phyloP scores from a whole-genome alignment of 1,139 yeast genomes.

The Taiozyma sp. region DNA sequence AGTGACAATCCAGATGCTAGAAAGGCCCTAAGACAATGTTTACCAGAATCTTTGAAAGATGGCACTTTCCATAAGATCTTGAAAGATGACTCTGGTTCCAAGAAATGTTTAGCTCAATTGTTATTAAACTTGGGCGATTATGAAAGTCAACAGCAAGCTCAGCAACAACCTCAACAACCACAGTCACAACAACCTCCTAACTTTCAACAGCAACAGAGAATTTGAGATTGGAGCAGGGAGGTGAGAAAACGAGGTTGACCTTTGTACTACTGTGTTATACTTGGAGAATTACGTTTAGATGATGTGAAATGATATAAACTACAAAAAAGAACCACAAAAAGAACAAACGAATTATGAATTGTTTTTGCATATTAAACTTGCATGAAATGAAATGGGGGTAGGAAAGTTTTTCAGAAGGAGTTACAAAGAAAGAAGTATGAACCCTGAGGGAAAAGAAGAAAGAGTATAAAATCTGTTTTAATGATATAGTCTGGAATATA shows the following conservation, averaged over 20 bases:
- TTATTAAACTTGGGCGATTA: slow-evolving; percentile 54
- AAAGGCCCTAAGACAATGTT: slow-evolving; percentile 74
- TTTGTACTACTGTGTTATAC: background rate
- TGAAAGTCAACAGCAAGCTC: slow-evolving; percentile 18
- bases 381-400: background rate
- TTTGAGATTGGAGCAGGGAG: background rate
- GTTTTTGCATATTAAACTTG: background rate
- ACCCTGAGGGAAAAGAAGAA: background rate
- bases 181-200: slow-evolving; percentile 5
- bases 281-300: background rate
- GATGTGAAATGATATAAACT: background rate
- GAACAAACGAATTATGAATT: background rate
- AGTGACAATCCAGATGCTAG: slow-evolving; percentile 91
- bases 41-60: slow-evolving; percentile 86
- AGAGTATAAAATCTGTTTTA: background rate
- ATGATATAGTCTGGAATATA: background rate
- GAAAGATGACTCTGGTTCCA: slow-evolving; percentile 85
- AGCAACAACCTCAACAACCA: slow-evolving; percentile 7
- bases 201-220: background rate
- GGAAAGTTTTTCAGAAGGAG: background rate
- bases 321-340: background rate
- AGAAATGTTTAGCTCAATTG: slow-evolving; percentile 80
- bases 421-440: background rate
- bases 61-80: slow-evolving; percentile 82
- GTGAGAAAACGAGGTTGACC: background rate